phyloP scores from a whole-genome alignment of 1,284 basidiomycete genomes.

The Termitomyces sp. region DNA sequence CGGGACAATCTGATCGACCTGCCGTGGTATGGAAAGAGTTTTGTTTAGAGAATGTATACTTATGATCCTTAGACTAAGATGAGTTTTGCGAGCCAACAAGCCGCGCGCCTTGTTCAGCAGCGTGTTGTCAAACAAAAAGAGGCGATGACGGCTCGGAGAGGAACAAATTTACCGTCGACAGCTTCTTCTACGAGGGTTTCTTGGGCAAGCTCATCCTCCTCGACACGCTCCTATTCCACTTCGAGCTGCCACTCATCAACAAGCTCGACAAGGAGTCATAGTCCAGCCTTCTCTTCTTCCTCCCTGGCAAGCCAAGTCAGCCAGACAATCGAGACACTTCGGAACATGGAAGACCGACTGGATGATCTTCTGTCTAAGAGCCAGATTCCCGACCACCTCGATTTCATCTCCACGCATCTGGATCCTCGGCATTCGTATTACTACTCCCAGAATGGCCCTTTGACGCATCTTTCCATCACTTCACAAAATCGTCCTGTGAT shows the following conservation, averaged over 20 bases:
- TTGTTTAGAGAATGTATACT: neutral
- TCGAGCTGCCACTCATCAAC: neutral
- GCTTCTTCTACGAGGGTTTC: neutral
- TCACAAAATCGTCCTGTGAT: neutral
- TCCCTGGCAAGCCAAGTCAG: neutral
- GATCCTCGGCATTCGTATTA: neutral
- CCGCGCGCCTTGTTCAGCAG: neutral
- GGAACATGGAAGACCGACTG: neutral
- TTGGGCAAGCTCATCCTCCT: neutral
- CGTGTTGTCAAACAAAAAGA: neutral
- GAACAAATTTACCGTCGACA: neutral
- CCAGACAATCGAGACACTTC: neutral
- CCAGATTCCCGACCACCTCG: neutral
- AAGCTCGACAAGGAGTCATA: neutral
- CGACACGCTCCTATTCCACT: neutral
- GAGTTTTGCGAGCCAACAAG: slow-evolving; percentile 4
- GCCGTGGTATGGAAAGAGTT: neutral
- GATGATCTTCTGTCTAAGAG: neutral
- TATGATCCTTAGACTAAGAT: neutral
- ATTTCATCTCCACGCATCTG: neutral
- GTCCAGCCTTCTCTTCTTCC: neutral
- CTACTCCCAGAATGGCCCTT: neutral
- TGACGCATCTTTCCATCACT: neutral
- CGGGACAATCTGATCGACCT: neutral
- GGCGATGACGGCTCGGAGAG: neutral